These are phyloP conservation scores for Tulasnella sp. DNA, from an alignment of 768 basidiomycete genomes.

Conservation along the genomic window DNA sequence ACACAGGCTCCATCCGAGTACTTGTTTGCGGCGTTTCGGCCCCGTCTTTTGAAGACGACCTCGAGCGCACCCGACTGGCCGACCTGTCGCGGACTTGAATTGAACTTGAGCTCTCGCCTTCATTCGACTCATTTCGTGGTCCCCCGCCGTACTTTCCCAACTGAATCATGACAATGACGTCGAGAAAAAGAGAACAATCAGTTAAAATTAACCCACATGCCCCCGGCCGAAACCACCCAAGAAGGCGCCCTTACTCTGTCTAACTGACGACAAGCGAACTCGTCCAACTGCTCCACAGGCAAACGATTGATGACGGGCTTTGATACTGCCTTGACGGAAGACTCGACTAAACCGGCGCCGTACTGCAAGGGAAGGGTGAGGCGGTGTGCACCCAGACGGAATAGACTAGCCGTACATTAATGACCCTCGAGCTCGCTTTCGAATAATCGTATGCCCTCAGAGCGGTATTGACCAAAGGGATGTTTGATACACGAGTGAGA, in stretches of 20 bases:
- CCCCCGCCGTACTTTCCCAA: conserved; percentile 30
- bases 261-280: conserved; percentile 86
- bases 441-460: conserved; percentile 77
- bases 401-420: conserved; percentile 60
- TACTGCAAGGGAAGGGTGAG: conserved; percentile 54
- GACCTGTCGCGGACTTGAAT: neutral
- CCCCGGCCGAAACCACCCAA: neutral
- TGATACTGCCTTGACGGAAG: conserved; percentile 77
- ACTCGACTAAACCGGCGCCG: conserved; percentile 86
- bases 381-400: conserved; percentile 26
- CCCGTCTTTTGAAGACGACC: conserved; percentile 20
- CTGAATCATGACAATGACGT: conserved; percentile 8
- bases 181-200: conserved; percentile 8
- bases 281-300: conserved; percentile 70
- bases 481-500: conserved; percentile 63
- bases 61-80: neutral
- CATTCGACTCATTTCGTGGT: neutral
- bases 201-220: conserved; percentile 2
- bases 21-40: conserved; percentile 6
- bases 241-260: conserved; percentile 63
- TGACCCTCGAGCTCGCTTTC: conserved; percentile 80
- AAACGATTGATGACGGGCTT: conserved; percentile 79
- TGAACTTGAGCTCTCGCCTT: neutral
- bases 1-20: neutral
- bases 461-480: conserved; percentile 75